Percentiles rank a stretch among this genome's conserved stretches.
These are phyloP conservation scores for Artemisia princeps DNA, from an alignment of 140 eudicot genomes.

Conservation along the genomic window DNA sequence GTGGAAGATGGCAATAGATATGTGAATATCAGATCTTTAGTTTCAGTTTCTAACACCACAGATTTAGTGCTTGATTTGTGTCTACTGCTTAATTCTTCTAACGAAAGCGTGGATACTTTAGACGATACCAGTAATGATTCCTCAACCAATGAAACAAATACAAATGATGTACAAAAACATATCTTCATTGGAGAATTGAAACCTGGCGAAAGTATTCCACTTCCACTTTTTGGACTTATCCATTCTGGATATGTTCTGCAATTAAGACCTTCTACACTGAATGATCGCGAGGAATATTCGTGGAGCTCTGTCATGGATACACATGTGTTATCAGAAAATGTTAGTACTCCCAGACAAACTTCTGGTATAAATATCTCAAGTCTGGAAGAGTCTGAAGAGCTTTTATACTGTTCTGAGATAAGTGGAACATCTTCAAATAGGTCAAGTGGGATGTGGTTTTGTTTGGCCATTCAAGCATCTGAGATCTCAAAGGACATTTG, in stretches of 20 bases:
- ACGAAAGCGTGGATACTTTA: constrained; percentile 24
- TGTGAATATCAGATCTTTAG: constrained; percentile 79
- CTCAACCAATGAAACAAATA: constrained; percentile 27
- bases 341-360: constrained; percentile 27
- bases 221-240: constrained; percentile 70
- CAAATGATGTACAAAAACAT: constrained; percentile 34
- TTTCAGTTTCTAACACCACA: constrained; percentile 68
- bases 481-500: constrained; percentile 72
- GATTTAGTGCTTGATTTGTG: constrained; percentile 60
- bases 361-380: constrained; percentile 55
- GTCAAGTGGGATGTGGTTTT: constrained; percentile 71
- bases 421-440: constrained; percentile 65
- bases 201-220: constrained; percentile 72
- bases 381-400: constrained; percentile 61
- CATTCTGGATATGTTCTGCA: constrained; percentile 57
- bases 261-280: constrained; percentile 48
- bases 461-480: constrained; percentile 68
- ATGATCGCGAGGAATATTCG: constrained; percentile 41
- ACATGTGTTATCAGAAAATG: constrained; percentile 38
- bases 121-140: constrained; percentile 27
- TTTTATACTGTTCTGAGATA: constrained; percentile 52
- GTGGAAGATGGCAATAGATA: constrained; percentile 76
- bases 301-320: constrained; percentile 72
- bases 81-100: constrained; percentile 43
- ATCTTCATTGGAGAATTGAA: constrained; percentile 49